A percentile compares a stretch with the other conserved stretches of the same genome.
phyloP scores from a whole-genome alignment of 257 asterid species.

The Coffea canephora region DNA sequence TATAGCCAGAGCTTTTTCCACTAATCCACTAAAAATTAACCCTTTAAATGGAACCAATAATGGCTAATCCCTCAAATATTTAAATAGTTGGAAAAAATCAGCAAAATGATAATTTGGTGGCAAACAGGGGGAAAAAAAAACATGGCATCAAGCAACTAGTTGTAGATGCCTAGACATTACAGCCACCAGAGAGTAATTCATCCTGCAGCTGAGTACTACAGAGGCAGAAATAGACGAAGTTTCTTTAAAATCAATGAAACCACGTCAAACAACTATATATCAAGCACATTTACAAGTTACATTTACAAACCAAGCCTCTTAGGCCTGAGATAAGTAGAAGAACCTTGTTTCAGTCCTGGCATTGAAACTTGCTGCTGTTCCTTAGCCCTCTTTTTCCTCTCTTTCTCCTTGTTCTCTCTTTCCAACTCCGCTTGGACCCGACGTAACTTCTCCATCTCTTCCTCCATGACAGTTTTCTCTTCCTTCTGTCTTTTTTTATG shows the following conservation, averaged over 20 bases:
- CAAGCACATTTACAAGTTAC: neutral
- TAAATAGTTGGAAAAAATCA: neutral
- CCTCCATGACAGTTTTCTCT: constrained; percentile 93
- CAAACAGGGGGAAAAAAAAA: neutral
- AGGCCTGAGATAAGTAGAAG: constrained; percentile 74
- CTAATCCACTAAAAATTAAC: too few relatives aligned
- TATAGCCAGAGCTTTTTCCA: too few relatives aligned
- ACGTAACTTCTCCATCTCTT: constrained; percentile 91
- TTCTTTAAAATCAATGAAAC: neutral
- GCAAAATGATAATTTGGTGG: too few relatives aligned
- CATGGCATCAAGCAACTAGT: neutral
- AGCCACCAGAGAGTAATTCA: neutral
- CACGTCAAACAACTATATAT: neutral
- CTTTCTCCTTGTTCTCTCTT: constrained; percentile 49
- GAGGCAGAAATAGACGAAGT: neutral
- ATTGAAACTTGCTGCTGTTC: constrained; percentile 64
- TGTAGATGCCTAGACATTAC: neutral
- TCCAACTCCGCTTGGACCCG: constrained; percentile 51
- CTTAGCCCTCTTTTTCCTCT: constrained; percentile 60
- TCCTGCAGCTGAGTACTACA: neutral
- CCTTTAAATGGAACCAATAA: neutral
- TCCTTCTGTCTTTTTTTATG: constrained; percentile 87
- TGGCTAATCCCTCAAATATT: neutral
- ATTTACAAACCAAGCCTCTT: constrained; percentile 69
- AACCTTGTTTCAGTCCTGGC: constrained; percentile 77